Evolutionary conservation across 1,139 yeast genomes (phyloP).

Genomic region (Suhomyces chickasaworum): DNA sequence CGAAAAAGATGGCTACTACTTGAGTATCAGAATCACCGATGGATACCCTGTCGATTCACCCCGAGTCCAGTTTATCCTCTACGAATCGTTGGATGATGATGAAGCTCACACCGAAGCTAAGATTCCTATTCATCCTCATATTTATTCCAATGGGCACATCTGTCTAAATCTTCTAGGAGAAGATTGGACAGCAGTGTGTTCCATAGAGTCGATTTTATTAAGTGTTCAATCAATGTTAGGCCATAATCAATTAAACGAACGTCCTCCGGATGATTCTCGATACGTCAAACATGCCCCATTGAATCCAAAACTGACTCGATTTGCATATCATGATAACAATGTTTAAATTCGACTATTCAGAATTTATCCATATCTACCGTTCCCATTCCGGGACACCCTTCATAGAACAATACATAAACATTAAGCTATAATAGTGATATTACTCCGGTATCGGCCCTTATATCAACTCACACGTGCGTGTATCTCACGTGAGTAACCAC

Average conservation of each 20-base stretch:
- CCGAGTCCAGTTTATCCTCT: constrained; percentile 51
- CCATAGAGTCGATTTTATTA: constrained; percentile 53
- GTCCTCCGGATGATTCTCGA: constrained; percentile 56
- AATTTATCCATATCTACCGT: no score
- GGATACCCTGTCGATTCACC: constrained; percentile 71
- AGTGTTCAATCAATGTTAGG: constrained; percentile 68
- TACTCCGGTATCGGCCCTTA: no score
- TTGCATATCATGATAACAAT: constrained; percentile 58
- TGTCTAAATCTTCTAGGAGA: constrained; percentile 65
- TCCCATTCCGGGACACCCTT: background rate
- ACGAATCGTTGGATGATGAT: constrained; percentile 19
- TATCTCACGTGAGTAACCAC: no score
- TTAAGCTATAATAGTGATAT: background rate
- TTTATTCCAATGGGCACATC: constrained; percentile 74
- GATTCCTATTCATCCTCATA: constrained; percentile 71
- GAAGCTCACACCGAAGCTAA: constrained; percentile 1
- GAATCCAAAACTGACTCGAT: constrained; percentile 55
- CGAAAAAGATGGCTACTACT: constrained; percentile 32
- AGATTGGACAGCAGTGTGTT: constrained; percentile 75
- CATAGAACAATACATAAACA: background rate
- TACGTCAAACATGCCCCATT: constrained; percentile 57
- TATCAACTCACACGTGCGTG: no score
- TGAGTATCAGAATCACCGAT: constrained; percentile 41
- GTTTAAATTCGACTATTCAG: no score
- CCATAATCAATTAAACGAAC: constrained; percentile 44